These are phyloP conservation scores for Plasmodium cynomolgi DNA, from an alignment of 169 alveolate genomes.

Conservation along the genomic window DNA sequence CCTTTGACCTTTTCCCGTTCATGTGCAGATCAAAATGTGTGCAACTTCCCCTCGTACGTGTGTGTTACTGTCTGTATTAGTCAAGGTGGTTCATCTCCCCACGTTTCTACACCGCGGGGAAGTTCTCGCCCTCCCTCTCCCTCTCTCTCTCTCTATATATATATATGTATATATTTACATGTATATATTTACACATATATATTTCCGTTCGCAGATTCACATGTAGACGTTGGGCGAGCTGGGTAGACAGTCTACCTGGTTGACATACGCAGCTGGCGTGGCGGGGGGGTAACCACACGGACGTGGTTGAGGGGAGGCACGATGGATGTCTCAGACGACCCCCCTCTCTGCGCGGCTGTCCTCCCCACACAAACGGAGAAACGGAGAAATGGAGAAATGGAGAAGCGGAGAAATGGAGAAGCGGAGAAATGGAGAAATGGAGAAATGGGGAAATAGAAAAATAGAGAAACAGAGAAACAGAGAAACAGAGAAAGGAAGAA, in stretches of 20 bases:
- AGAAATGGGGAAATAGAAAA: too few species aligned
- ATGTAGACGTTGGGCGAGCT: not conserved
- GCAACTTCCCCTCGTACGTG: not conserved
- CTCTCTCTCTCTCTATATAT: too few species aligned
- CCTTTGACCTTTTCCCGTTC: not conserved
- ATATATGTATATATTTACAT: not conserved
- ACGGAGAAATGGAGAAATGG: not conserved
- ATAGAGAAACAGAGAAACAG: too few species aligned
- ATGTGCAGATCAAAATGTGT: not conserved
- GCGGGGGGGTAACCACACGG: not conserved
- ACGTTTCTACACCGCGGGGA: not conserved
- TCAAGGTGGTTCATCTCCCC: not conserved
- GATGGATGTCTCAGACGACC: not conserved
- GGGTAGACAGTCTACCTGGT: not conserved
- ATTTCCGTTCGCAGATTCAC: not conserved
- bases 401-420: too few species aligned
- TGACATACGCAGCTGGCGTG: not conserved
- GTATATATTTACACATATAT: too few species aligned
- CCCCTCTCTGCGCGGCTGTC: not conserved
- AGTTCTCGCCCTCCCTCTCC: not conserved
- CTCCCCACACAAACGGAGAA: not conserved
- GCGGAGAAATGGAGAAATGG: not conserved
- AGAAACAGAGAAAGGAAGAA: too few species aligned
- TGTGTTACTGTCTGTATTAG: not conserved
- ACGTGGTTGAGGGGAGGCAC: not conserved